A percentile compares a stretch with the other conserved stretches of the same genome.
Evolutionary conservation across 352 stramenopile genomes (phyloP).

Genomic region (Phytophthora citricola): DNA sequence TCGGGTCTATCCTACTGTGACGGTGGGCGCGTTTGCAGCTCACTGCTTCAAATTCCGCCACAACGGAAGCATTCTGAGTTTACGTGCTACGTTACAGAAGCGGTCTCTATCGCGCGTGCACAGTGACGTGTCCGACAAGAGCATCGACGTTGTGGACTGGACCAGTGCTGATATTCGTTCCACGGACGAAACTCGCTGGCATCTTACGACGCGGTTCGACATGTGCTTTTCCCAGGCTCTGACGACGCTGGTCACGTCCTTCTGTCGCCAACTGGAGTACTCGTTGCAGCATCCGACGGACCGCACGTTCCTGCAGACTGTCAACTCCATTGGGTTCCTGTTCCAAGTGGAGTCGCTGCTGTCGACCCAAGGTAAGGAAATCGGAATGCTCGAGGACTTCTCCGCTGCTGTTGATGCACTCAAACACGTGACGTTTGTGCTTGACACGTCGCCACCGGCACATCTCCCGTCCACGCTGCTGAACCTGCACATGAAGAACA

Average conservation of each 20-base stretch:
- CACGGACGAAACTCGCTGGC: conserved; percentile 76
- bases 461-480: conserved; percentile 75
- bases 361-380: conserved; percentile 94
- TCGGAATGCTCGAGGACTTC: conserved; percentile 95
- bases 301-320: conserved; percentile 59
- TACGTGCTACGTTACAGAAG: conserved; percentile 68
- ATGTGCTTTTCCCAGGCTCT: conserved; percentile 84
- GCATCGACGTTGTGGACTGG: conserved; percentile 55
- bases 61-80: conserved; percentile 69
- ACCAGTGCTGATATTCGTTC: conserved; percentile 51
- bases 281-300: conserved; percentile 72
- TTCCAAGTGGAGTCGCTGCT: conserved; percentile 94
- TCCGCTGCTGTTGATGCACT: conserved; percentile 81
- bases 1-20: conserved; percentile 74
- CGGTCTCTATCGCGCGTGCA: conserved; percentile 54
- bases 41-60: conserved; percentile 88
- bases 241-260: conserved; percentile 73
- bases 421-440: conserved; percentile 68
- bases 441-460: conserved; percentile 66
- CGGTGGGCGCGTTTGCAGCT: conserved; percentile 80
- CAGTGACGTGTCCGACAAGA: conserved; percentile 53
- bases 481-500: conserved; percentile 82
- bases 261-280: conserved; percentile 75
- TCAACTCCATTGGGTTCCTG: conserved; percentile 78
- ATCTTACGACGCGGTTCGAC: conserved; percentile 78